A percentile compares a stretch with the other conserved stretches of the same genome.
Conservation (phyloP, 495 filamentous ascomycete genomes). For the Penicillium pulvis region DNA sequence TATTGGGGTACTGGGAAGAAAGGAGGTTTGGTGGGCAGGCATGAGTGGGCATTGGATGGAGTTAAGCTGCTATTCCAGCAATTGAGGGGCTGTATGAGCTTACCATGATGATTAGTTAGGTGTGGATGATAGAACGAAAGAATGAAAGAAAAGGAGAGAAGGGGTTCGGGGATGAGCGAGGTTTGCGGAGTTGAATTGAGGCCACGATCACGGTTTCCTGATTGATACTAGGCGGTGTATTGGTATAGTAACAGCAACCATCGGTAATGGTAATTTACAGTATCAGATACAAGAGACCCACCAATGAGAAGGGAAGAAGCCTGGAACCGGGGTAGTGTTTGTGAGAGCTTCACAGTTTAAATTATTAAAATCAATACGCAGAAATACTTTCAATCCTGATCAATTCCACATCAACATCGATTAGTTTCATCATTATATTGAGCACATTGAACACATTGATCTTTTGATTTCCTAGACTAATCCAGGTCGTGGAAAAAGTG, state of each 20-base stretch:
- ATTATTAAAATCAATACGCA: not conserved
- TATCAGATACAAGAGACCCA: conserved; percentile 16
- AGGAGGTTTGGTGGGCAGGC: conserved; percentile 6
- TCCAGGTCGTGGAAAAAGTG: conserved; percentile 18
- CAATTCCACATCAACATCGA: not conserved
- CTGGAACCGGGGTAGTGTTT: no score
- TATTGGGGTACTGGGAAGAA: conserved; percentile 14
- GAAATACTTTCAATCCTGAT: not conserved
- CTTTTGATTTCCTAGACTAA: conserved; percentile 17
- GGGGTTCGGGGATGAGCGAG: conserved; percentile 22
- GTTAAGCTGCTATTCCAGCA: conserved; percentile 10
- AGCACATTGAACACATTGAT: conserved; percentile 18
- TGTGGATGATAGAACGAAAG: conserved; percentile 19
- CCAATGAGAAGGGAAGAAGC: conserved; percentile 20
- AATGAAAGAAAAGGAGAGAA: conserved; percentile 20
- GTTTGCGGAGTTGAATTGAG: conserved; percentile 47
- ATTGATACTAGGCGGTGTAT: conserved; percentile 29
- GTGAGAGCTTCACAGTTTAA: not conserved
- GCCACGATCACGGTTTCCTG: conserved; percentile 49
- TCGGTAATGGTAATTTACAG: conserved; percentile 6
- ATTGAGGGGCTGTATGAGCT: conserved; percentile 22
- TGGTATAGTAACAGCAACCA: conserved; percentile 7
- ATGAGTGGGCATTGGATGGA: conserved; percentile 5
- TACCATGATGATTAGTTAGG: conserved; percentile 40
- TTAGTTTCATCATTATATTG: conserved; percentile 4